Percentiles rank a stretch among this genome's conserved stretches.
phyloP scores from a whole-genome alignment of 768 basidiomycete species.

The Asterophora lycoperdoides region DNA sequence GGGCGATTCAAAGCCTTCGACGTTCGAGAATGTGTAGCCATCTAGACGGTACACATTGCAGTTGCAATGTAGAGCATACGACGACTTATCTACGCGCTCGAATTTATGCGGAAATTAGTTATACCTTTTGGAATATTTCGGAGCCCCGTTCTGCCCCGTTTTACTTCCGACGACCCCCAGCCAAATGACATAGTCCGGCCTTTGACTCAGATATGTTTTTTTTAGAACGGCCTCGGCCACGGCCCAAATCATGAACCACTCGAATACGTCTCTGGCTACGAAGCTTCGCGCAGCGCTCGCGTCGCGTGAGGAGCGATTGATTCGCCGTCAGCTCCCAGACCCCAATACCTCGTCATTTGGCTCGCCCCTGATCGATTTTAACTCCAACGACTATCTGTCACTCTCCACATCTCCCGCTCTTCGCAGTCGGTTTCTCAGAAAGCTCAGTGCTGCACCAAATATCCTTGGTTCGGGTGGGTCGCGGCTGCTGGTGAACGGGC shows the following conservation, averaged over 20 bases:
- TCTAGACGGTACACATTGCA: too few relatives aligned
- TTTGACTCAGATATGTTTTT: neutral
- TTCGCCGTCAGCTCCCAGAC: slow-evolving; percentile 67
- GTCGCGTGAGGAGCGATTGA: slow-evolving; percentile 62
- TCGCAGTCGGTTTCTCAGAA: slow-evolving; percentile 52
- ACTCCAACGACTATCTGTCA: slow-evolving; percentile 92
- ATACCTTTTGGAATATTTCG: neutral
- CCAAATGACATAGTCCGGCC: neutral
- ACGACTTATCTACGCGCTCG: too few relatives aligned
- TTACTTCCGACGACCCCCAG: neutral
- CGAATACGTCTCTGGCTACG: slow-evolving; percentile 22
- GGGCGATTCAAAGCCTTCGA: too few relatives aligned
- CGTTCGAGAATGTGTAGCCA: too few relatives aligned
- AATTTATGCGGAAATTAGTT: too few relatives aligned
- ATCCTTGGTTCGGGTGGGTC: slow-evolving; percentile 88
- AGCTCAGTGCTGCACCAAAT: slow-evolving; percentile 44
- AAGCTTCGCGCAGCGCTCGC: slow-evolving; percentile 49
- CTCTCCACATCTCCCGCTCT: slow-evolving; percentile 58
- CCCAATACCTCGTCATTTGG: slow-evolving; percentile 37
- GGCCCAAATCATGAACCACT: slow-evolving; percentile 2
- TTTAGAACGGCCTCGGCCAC: neutral
- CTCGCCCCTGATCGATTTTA: slow-evolving; percentile 56
- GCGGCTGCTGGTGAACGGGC: slow-evolving; percentile 74
- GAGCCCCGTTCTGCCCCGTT: neutral
- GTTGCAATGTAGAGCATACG: too few relatives aligned